Evolutionary conservation across 2,329 filamentous ascomycete species (phyloP).

Genomic region (Monosporascus sp.): DNA sequence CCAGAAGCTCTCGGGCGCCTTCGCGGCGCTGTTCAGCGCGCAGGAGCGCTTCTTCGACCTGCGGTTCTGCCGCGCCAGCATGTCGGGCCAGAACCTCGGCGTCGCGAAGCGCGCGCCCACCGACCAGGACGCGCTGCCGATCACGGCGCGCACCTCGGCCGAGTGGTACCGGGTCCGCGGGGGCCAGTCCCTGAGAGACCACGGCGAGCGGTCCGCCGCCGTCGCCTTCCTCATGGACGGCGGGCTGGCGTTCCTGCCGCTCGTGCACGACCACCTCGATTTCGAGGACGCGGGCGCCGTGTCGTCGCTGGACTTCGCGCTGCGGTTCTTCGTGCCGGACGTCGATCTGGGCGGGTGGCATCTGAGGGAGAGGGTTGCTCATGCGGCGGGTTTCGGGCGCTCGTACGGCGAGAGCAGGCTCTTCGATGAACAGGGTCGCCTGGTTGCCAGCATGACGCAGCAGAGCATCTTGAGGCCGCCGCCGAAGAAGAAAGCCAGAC

Average conservation of each 20-base stretch:
- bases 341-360: conserved; percentile 38
- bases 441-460: conserved; percentile 45
- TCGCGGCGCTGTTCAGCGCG: conserved; percentile 23
- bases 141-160: conserved; percentile 32
- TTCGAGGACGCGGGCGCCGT: conserved; percentile 40
- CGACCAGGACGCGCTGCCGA: conserved; percentile 31
- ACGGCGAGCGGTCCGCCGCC: conserved; percentile 26
- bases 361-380: conserved; percentile 35
- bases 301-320: conserved; percentile 45
- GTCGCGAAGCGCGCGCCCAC: conserved; percentile 28
- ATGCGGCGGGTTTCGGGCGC: conserved; percentile 34
- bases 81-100: conserved; percentile 41
- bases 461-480: conserved; percentile 33
- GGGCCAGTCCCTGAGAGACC: conserved; percentile 10
- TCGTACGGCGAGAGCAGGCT: conserved; percentile 40
- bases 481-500: conserved; percentile 2
- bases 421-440: conserved; percentile 37
- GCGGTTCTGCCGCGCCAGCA: conserved; percentile 32
- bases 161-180: conserved; percentile 34
- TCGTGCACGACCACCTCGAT: conserved; percentile 37
- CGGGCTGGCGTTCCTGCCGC: conserved; percentile 37
- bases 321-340: conserved; percentile 36
- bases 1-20: not conserved
- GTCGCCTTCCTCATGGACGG: conserved; percentile 42
- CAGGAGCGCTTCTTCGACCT: conserved; percentile 29